Base-by-base conservation (phyloP, 1,284 basidiomycete genomes). In the Earliella scabrosa region DNA sequence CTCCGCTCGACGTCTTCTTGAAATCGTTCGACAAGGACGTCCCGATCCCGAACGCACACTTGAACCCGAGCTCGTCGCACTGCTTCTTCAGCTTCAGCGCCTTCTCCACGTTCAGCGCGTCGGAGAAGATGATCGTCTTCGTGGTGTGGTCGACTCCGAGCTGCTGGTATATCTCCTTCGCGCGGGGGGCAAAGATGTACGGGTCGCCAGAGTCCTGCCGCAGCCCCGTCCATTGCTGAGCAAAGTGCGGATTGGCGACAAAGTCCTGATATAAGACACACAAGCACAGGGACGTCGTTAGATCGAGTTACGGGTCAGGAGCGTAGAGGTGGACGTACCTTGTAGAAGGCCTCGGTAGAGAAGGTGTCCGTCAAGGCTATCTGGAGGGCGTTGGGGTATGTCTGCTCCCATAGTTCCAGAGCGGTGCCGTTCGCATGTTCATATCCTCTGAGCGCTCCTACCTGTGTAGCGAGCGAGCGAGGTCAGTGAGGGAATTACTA, bases 201-300 rank as follows among this genome's bases (percentile, higher is more conserved):
- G 95, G 93, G 67, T 96, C 89, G 2, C 95, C 95, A 1, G 91
- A 94, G 71, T 98, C 95, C 72, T 98, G 95, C n/a, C 95, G 84
- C 20, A 98, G 75, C 0, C 89, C 89, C 18, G 76, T 76, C 95
- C 95, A 97, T 31, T 82, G 80, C 18, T 75, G 70, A 0, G 88
- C 90, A 4, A 85, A 82, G 26, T 77, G 81, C 0, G 82, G 81
- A 60, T 92, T 77, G 26, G 76, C 69, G 0, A 73, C 69, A 49
- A 95, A 87, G 63, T 93, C 88, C 82, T 86, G 32, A 11, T 16
- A n/a, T 14, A 41, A 7, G 9, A 7, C 9, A 6, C 4, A 21
- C 4, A 3, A 24, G 13, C n/a, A 46, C 26, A 10, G 34, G n/a
- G 43, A 13, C 20, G 21, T n/a, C n/a, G n/a, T n/a, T n/a, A n/a